phyloP scores from a whole-genome alignment of 768 basidiomycete genomes.

The Kwoniella europaea region DNA sequence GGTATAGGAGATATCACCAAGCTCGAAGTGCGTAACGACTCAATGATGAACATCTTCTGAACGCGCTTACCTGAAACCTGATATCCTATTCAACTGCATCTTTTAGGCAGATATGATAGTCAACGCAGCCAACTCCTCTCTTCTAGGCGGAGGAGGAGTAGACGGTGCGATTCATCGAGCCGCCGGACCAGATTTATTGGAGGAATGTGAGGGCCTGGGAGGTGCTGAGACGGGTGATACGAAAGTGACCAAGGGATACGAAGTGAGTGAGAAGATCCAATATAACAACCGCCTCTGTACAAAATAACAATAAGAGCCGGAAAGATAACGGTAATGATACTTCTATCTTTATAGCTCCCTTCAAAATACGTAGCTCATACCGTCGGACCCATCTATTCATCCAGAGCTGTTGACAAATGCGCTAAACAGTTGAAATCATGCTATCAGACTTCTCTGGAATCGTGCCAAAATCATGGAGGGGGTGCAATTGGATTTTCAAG shows the following conservation, averaged over 20 bases:
- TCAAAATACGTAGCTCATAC: constrained; percentile 57
- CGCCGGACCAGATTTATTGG: constrained; percentile 54
- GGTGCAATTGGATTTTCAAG: constrained; percentile 55
- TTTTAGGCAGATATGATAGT: constrained; percentile 55
- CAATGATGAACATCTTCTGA: neutral
- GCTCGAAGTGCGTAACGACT: constrained; percentile 39
- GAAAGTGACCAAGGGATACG: constrained; percentile 57
- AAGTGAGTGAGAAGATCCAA: constrained; percentile 33
- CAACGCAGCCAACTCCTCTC: constrained; percentile 58
- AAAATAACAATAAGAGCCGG: too few species aligned
- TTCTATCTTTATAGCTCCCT: constrained; percentile 47
- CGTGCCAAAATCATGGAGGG: constrained; percentile 41
- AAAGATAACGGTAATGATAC: too few species aligned
- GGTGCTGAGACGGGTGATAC: constrained; percentile 59
- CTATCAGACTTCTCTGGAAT: constrained; percentile 53
- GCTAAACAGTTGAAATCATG: constrained; percentile 48
- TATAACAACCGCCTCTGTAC: too few species aligned
- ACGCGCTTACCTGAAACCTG: too few species aligned
- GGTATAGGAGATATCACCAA: constrained; percentile 52
- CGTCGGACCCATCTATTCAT: constrained; percentile 57
- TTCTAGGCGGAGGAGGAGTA: constrained; percentile 59
- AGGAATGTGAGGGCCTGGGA: constrained; percentile 55
- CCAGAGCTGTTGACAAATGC: constrained; percentile 26
- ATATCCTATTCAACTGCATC: too few species aligned
- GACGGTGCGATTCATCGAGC: constrained; percentile 60